Conservation (phyloP, 352 stramenopile species). For the Globisporangium ultimum region DNA sequence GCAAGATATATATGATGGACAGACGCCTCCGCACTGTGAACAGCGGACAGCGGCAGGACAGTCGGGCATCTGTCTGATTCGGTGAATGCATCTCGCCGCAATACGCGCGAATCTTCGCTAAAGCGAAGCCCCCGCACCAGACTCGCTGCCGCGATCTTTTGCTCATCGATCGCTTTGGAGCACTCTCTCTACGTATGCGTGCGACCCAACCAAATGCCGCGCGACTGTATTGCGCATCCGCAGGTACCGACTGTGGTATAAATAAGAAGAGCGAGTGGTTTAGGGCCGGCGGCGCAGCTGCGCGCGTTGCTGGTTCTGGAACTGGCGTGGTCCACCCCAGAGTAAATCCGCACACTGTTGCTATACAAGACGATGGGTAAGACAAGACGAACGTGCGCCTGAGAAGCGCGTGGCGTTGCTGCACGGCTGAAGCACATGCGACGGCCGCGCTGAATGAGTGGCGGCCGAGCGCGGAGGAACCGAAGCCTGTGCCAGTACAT, state of each 20-base stretch:
- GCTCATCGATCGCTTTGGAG: neutral
- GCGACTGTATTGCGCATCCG: constrained; percentile 5
- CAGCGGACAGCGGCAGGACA: constrained; percentile 3
- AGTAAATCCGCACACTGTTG: neutral
- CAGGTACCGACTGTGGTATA: constrained; percentile 11
- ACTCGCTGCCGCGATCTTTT: neutral
- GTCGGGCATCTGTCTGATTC: constrained; percentile 1
- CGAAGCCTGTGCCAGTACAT: too few species aligned
- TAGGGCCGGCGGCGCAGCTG: constrained; percentile 10
- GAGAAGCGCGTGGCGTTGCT: constrained; percentile 5
- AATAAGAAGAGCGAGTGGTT: neutral
- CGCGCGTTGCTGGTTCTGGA: constrained; percentile 1
- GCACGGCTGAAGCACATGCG: neutral
- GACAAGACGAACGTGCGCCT: neutral
- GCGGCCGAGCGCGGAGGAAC: too few species aligned
- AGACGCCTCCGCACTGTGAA: neutral
- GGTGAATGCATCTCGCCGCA: neutral
- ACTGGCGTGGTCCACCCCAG: constrained; percentile 6
- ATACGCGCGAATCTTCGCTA: neutral
- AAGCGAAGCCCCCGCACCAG: neutral
- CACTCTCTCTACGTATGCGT: neutral
- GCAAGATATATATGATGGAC: too few species aligned
- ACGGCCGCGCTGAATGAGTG: neutral
- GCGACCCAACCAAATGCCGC: neutral
- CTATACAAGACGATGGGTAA: constrained; percentile 1